These are phyloP conservation scores for Berkeleyomyces rouxiae DNA, from an alignment of 2,329 filamentous ascomycete genomes.

Conservation along the genomic window DNA sequence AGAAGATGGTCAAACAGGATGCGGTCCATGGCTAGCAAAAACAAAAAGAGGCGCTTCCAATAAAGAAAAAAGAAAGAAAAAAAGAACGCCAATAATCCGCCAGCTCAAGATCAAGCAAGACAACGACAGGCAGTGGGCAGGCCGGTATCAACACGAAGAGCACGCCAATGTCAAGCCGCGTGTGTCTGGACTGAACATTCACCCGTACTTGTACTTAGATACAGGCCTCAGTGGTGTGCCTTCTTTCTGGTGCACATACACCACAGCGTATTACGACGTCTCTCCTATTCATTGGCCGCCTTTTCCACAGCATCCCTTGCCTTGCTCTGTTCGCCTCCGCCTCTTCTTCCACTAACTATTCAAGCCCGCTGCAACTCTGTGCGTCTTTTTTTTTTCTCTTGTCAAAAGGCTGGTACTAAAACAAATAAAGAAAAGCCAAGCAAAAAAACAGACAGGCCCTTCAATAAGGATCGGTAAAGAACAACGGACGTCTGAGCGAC, in stretches of 20 bases:
- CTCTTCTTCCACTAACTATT: not conserved
- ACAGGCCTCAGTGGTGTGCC: not conserved
- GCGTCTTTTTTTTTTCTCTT: not conserved
- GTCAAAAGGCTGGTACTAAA: not conserved
- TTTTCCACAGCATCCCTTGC: not conserved
- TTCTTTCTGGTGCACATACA: not conserved
- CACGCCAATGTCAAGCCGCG: not conserved
- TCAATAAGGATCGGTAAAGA: not conserved
- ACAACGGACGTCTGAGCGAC: not conserved
- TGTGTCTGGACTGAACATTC: no score
- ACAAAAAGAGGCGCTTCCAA: not conserved
- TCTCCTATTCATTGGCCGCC: not conserved
- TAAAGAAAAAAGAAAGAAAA: not conserved
- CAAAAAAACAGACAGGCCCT: not conserved
- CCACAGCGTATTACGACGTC: not conserved
- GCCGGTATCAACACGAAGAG: not conserved
- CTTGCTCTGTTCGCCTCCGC: not conserved
- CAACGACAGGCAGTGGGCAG: not conserved
- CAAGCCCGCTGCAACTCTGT: not conserved
- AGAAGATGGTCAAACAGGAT: conserved; percentile 19
- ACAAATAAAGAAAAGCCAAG: not conserved
- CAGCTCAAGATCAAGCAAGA: not conserved
- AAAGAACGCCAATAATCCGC: not conserved
- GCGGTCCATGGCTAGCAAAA: conserved; percentile 3
- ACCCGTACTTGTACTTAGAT: not conserved